Percentiles rank a stretch among this genome's conserved stretches.
Conservation (phyloP, 2,329 filamentous ascomycete species). For the Fusarium kyushuense region DNA sequence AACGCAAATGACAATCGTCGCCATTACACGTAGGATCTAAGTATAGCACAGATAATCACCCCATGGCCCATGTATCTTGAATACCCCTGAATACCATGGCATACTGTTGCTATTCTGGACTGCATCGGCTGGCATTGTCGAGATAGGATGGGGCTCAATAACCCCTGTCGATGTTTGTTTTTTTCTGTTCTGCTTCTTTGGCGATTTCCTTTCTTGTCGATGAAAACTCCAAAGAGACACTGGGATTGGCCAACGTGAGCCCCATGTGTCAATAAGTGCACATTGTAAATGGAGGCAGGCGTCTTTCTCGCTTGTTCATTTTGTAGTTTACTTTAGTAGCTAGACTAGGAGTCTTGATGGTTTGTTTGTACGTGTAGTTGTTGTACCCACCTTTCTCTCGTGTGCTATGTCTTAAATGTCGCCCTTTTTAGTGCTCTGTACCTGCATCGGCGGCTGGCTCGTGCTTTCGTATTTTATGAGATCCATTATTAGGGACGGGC, state of each 20-base stretch:
- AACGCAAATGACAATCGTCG: neutral
- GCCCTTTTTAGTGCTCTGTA: slow-evolving; percentile 34
- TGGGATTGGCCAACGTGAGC: slow-evolving; percentile 23
- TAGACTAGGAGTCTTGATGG: neutral
- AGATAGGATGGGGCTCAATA: neutral
- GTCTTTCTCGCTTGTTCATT: slow-evolving; percentile 18
- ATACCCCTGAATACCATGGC: neutral
- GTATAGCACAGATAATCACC: slow-evolving; percentile 4
- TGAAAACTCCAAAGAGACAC: neutral
- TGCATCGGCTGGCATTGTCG: neutral
- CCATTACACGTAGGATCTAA: slow-evolving; percentile 1
- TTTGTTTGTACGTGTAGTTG: neutral
- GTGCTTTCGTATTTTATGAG: slow-evolving; percentile 46
- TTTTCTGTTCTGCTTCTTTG: slow-evolving; percentile 6
- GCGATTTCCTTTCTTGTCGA: slow-evolving; percentile 20
- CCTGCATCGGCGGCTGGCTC: slow-evolving; percentile 46
- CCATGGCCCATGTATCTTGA: neutral
- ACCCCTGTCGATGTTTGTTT: slow-evolving; percentile 18
- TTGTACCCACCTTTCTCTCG: slow-evolving; percentile 10
- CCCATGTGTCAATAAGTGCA: neutral
- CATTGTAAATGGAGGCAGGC: slow-evolving; percentile 7
- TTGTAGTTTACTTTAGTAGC: neutral
- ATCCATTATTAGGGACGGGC: slow-evolving; percentile 38
- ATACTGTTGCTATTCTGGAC: neutral
- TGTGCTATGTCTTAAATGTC: slow-evolving; percentile 23